Evolutionary conservation across 768 basidiomycete genomes (phyloP).

Genomic region (Mycena albidolilacea): DNA sequence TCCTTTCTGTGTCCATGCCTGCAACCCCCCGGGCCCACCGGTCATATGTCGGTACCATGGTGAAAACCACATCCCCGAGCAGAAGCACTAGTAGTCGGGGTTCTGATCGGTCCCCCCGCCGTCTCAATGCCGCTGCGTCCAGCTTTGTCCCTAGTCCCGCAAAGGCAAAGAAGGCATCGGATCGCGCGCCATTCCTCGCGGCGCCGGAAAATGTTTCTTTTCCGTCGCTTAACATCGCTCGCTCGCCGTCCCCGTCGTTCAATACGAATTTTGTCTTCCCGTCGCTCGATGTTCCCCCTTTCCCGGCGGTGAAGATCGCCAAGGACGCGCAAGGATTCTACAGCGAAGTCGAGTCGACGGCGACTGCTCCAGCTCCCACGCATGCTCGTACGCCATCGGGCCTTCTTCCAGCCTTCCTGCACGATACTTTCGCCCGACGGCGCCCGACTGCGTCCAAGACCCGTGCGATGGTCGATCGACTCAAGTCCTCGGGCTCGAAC

Average conservation of each 20-base stretch:
- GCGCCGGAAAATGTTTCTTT: conserved; percentile 14
- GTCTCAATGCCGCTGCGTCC: conserved; percentile 62
- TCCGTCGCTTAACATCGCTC: conserved; percentile 39
- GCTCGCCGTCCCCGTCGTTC: conserved; percentile 44
- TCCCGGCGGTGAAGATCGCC: conserved; percentile 58
- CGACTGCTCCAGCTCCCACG: conserved; percentile 49
- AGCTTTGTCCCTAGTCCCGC: conserved; percentile 59
- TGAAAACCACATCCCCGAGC: conserved; percentile 53
- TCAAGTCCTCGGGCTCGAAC: conserved; percentile 54
- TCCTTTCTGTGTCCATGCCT: conserved; percentile 63
- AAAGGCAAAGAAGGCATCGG: conserved; percentile 44
- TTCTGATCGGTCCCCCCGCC: conserved; percentile 44
- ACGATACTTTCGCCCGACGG: conserved; percentile 54
- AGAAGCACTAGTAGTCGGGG: conserved; percentile 39
- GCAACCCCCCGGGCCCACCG: conserved; percentile 63
- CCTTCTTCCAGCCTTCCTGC: conserved; percentile 66
- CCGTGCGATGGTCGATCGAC: conserved; percentile 70
- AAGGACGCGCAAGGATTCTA: conserved; percentile 71
- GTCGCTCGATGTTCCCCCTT: conserved; percentile 57
- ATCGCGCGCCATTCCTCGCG: conserved; percentile 44
- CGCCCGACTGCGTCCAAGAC: conserved; percentile 67
- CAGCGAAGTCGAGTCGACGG: conserved; percentile 56
- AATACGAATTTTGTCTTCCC: conserved; percentile 63
- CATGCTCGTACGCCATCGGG: conserved; percentile 48
- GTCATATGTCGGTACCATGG: conserved; percentile 54